Conservation (phyloP, 2,329 filamentous ascomycete genomes). For the Calonectria pseudoturangicola region DNA sequence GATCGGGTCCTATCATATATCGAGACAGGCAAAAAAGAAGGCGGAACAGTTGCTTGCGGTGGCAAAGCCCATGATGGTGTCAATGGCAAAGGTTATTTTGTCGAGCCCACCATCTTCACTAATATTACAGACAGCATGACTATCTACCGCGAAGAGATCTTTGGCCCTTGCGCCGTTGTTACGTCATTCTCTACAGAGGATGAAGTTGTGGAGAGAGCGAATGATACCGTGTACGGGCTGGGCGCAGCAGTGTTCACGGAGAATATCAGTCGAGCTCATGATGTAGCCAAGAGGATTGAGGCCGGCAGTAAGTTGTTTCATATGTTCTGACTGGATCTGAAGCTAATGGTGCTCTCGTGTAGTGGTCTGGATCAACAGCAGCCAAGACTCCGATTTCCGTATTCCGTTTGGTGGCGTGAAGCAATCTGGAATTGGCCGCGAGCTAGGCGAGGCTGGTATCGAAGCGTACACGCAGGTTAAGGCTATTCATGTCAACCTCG, state of each 20-base stretch:
- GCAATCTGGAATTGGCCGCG: constrained; percentile 66
- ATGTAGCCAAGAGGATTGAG: constrained; percentile 73
- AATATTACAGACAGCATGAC: constrained; percentile 11
- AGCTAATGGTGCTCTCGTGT: not conserved
- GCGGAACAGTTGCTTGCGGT: too few species aligned
- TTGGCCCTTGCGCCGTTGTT: constrained; percentile 64
- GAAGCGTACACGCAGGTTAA: not conserved
- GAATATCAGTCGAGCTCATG: constrained; percentile 69
- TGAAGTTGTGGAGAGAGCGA: constrained; percentile 63
- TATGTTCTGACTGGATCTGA: not conserved
- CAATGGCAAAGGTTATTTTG: too few species aligned
- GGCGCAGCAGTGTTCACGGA: constrained; percentile 76
- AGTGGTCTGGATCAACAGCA: constrained; percentile 69
- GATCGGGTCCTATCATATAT: too few species aligned
- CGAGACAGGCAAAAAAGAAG: too few species aligned
- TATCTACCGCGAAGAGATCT: constrained; percentile 61
- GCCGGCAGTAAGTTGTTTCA: constrained; percentile 63
- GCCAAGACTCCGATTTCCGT: constrained; percentile 62
- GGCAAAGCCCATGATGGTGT: too few species aligned
- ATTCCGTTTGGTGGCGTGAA: constrained; percentile 67
- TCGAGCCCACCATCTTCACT: constrained; percentile 15
- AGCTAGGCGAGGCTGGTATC: constrained; percentile 64
- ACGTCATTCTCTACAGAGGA: constrained; percentile 63
- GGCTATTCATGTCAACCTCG: not conserved
- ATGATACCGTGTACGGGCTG: constrained; percentile 75